Evolutionary conservation across 2,329 filamentous ascomycete genomes (phyloP), one percentile per base, ranked within the genome.

Genomic region (Talaromyces rugulosus): DNA sequence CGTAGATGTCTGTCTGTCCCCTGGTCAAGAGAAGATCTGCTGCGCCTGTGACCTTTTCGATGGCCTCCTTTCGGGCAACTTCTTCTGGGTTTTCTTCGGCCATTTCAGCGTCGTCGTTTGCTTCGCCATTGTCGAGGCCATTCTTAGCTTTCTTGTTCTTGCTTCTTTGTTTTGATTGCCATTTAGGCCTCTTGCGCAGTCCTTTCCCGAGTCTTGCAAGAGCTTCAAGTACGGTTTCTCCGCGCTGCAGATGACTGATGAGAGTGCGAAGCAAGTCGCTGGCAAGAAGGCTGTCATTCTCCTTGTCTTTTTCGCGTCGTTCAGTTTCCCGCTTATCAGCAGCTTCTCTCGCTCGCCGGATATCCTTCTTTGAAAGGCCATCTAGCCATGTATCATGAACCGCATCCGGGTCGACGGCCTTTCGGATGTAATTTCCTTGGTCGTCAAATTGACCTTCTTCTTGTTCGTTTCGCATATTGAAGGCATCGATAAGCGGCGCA

Each of bases 381-480:
- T 96, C 90, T 23, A 99, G 79, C 95, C 95, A 99, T 34, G 85
- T 85, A 77, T 99, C 95, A 74, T 99, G 92, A 28, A 90, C 86
- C 0, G 93, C 91, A 68, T 98, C 92, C 0, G 92, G 91, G 69
- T 99, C 95, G 8, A 80, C 85, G 0, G 93, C 93, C 75, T 96
- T 96, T 61, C 95, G 87, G 52, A 99, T 87, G 73, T 88, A 99
- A 75, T 98, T 99, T 9, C 94, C 94, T 1, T 88, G 81, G 68
- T 95, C 90, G 73, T 99, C 95, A 70, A 97, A 99, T 11, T 87
- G 85, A 1, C 95, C 95, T 68, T 98, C 94, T 71, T 98, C 92
- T 74, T 96, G 88, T 75, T 99, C 95, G 12, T 85, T 81, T 63
- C 86, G 87, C 83, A 99, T 90, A 72, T 99, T 98, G 83, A 99